Evolutionary conservation across 805 yeast genomes (phyloP).

Genomic region (Lachancea sp.): DNA sequence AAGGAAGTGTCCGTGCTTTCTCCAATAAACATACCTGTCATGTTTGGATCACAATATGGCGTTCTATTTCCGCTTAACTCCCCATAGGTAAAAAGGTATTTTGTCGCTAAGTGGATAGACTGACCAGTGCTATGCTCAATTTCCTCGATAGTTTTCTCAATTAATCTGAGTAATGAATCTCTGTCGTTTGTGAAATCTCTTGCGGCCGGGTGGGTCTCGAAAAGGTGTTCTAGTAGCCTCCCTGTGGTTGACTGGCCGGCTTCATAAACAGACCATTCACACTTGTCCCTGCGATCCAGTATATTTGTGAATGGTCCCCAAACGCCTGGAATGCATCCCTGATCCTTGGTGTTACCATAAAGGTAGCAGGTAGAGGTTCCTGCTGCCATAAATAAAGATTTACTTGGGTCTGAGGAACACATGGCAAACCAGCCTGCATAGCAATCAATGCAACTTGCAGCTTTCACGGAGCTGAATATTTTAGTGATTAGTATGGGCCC

Average conservation of each 20-base stretch:
- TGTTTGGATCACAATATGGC: conserved; percentile 44
- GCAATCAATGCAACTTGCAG: conserved; percentile 54
- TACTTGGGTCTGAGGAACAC: conserved; percentile 20
- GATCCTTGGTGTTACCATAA: conserved; percentile 21
- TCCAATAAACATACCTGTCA: conserved; percentile 47
- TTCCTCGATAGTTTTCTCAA: conserved; percentile 20
- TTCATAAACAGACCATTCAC: conserved; percentile 36
- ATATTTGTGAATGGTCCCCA: conserved; percentile 56
- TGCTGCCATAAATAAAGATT: conserved; percentile 45
- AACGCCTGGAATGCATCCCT: conserved; percentile 36
- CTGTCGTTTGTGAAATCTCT: conserved; percentile 9
- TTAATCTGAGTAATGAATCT: conserved; percentile 15
- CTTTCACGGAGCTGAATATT: conserved; percentile 19
- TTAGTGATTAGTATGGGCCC: conserved; percentile 7
- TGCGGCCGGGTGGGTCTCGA: conserved; percentile 37
- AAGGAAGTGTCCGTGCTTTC: conserved; percentile 36
- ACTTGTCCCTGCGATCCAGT: conserved; percentile 13
- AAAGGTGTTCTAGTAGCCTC: conserved; percentile 42
- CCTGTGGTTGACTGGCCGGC: conserved; percentile 60
- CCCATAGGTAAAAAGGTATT: conserved; percentile 43
- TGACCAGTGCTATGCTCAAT: conserved; percentile 13
- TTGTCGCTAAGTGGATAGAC: conserved; percentile 29
- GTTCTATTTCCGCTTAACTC: conserved; percentile 55
- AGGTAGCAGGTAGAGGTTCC: conserved; percentile 58
- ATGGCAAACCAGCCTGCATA: conserved; percentile 49